Evolutionary conservation across 208 protist species (phyloP).

Genomic region (Wallacemonas sp.): DNA sequence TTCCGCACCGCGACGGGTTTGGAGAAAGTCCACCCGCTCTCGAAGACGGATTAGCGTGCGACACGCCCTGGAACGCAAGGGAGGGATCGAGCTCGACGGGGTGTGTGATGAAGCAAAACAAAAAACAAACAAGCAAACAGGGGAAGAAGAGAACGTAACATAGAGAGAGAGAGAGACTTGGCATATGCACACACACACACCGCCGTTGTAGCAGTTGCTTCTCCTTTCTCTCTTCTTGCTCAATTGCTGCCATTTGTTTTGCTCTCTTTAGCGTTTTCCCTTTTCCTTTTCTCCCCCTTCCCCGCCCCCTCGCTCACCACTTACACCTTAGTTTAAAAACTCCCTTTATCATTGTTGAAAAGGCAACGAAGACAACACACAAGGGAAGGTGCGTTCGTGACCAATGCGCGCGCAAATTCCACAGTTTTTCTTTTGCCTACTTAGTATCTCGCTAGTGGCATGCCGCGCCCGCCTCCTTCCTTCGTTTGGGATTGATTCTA

Average conservation of each 20-base stretch:
- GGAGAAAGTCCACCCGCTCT: constrained; percentile 29
- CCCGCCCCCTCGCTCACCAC: too few species aligned
- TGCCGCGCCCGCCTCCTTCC: not conserved
- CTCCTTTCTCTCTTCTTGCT: constrained; percentile 14
- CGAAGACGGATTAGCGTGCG: too few species aligned
- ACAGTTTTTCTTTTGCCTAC: not conserved
- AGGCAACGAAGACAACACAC: too few species aligned
- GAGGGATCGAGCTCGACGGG: too few species aligned
- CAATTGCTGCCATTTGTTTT: constrained; percentile 20
- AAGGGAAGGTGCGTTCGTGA: too few species aligned
- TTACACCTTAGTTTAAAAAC: not conserved
- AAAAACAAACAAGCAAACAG: constrained; percentile 9
- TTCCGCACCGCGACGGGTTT: constrained; percentile 58
- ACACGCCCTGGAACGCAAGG: too few species aligned
- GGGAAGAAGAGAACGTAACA: constrained; percentile 1
- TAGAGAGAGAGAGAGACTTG: not conserved
- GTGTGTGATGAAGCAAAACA: not conserved
- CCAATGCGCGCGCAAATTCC: too few species aligned
- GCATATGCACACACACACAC: too few species aligned
- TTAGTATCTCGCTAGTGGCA: not conserved
- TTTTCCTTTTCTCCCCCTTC: too few species aligned
- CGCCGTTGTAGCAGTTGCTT: too few species aligned
- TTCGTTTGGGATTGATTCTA: too few species aligned
- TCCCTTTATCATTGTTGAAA: too few species aligned
- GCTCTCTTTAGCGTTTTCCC: not conserved